Base-by-base conservation (phyloP, 495 filamentous ascomycete species). In the Pseudevernia furfuracea region DNA sequence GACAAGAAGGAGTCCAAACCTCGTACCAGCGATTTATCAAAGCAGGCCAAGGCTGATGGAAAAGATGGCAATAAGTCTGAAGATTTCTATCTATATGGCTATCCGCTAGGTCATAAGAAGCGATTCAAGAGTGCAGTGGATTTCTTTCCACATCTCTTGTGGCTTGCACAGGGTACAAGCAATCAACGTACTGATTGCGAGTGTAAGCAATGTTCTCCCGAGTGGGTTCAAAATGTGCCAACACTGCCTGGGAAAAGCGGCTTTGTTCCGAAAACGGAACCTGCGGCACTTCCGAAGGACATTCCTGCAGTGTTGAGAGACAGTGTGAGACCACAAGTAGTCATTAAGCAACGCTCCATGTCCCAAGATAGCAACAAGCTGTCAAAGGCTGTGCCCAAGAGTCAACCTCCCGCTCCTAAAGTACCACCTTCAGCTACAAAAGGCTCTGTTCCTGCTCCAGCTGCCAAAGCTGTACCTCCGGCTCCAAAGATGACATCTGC, bases 21-120 rank as follows among this genome's bases (percentile, higher is more conserved):
- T 52, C 48, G 48, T 52, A 72, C 76, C 21, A 71, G 70, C 56
- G 74, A 76, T 68, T 63, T 67, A 21, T 60, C 65, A 44, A 64
- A 69, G 44, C 64, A 70, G 34, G 60, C 62, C 58, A 77, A 76
- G 57, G 77, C 70, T 32, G 74, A 78, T 64, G 73, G 73, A 11
- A 74, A 68, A 28, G 73, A 72, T 23, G 70, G 70, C 39, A 78
- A 79, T 63, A 75, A 80, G 56, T 72, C 78, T 36, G 76, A 80
- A 68, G 85, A 87, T 69, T 80, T 78, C 23, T 87, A 85, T 71
- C 75, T 87, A 4, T 87, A 86, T 65, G 85, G 85, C 37, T 80
- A 87, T 66, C 84, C 84, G 2, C 68, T 75, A 37, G 84, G 83
- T 4, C 77, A 78, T 21, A 82, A 77, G 63, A 86, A 86, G 71